Evolutionary conservation across 2,329 filamentous ascomycete species (phyloP), one percentile per base, ranked within the genome.

Genomic region (Calonectria crousiana): DNA sequence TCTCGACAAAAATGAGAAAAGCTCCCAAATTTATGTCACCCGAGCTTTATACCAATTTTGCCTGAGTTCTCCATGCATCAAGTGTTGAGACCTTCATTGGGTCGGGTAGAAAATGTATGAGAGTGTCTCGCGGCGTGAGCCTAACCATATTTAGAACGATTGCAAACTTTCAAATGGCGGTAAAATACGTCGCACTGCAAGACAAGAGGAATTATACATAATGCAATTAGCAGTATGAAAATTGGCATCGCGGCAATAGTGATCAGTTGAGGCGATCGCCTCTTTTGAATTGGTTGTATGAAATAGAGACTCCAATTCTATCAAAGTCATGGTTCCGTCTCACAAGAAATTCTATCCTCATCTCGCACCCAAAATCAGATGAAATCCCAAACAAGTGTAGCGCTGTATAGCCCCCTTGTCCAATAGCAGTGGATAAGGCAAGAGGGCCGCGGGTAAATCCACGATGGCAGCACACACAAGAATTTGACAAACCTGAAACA

Each of bases 141-240:
- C 44, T 47, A 47, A 18, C 44, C n/a, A 6, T 13, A 18, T 47
- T 23, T 13, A 13, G 20, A 4, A 47, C 8, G 23, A n/a, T 47
- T 23, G 44, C 6, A 4, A 5, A 13, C 44, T 23, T 23, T 23
- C n/a, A 5, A 23, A 47, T 47, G 6, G 11, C 23, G 10, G 44
- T 13, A n/a, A n/a, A 23, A 47, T 47, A 47, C 4, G 9, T 23
- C 9, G 4, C 4, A 47, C 3, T 5, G 23, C 1, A 1, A 23
- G 1, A 9, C 13, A 5, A 3, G 10, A 6, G 2, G 1, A 10
- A 23, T 13, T 23, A 10, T 5, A 1, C 1, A 1, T 23, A 20
- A n/a, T n/a, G 20, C 6, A 44, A 18, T 41, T 41, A 2, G 38
- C 0, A 6, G 20, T 18, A 6, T 9, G 14, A 18, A 41, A 41